Base-by-base conservation (phyloP, 1,139 yeast genomes). In the Suhomyces yuchorum region DNA sequence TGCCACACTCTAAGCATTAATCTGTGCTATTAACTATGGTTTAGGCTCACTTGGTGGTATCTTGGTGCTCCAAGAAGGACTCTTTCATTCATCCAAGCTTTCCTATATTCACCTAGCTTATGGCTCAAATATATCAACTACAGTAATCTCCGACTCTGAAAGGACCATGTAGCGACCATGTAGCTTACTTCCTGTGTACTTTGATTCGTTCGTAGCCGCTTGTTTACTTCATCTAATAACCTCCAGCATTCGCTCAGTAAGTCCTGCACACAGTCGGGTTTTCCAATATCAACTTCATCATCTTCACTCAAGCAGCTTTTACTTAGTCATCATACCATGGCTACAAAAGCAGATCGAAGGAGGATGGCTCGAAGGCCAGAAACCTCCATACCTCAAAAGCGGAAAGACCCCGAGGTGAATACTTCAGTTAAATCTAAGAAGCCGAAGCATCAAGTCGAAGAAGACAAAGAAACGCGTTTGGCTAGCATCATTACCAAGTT, bases 401-500 rank as follows among this genome's bases (percentile, higher is more conserved):
- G 52, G 35, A 47, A 47, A 19, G 39, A 30, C 6, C 9, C 37
- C 8, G 17, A 28, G 8, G 43, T 22, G 15, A 19, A 40, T 8
- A 14, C 38, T 17, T 11, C 47, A n/a, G 30, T 28, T 11, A 40
- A 38, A 8, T 11, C 28, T 15, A 38, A 48, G 28, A 47, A 38
- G 12, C 22, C 33, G 3, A 41, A 34, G 20, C 34, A 26, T n/a
- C 22, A 22, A 12, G 32, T 8, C 26, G 9, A 24, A 4, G 30
- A 22, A 2, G 23, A 23, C 18, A 58, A 63, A 34, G 59, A 57
- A 46, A 61, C 63, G 39, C 54, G 55, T 46, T 53, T 75, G 36
- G 63, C 69, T 2, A 63, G 69, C 11, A 67, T 77, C 32, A 63
- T 75, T 14, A 68, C 79, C 12, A 70, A 73, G 36, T 79, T 80